Evolutionary conservation across 768 basidiomycete species (phyloP).

Genomic region (Lyophyllum shimeji): DNA sequence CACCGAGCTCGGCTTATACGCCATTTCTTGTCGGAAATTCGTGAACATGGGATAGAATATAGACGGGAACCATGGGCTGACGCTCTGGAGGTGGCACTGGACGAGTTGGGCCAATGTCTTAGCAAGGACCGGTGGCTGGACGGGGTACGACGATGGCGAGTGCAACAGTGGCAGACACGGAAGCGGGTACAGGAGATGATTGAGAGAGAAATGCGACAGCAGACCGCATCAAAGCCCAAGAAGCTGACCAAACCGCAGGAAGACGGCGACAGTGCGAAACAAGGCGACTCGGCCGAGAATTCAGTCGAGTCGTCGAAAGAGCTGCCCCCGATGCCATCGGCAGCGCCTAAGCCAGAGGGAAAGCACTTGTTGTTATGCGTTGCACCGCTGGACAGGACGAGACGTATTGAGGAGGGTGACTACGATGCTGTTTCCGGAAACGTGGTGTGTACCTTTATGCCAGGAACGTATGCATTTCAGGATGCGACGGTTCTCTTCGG

Average conservation of each 20-base stretch:
- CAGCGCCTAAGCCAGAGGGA: conserved; percentile 18
- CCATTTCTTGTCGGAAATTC: conserved; percentile 37
- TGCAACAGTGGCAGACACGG: conserved; percentile 19
- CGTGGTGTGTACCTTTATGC: conserved; percentile 45
- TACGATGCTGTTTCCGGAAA: conserved; percentile 37
- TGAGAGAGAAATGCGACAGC: conserved; percentile 21
- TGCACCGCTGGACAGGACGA: conserved; percentile 34
- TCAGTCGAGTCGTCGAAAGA: conserved; percentile 13
- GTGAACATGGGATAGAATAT: conserved; percentile 27
- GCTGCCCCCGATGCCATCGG: conserved; percentile 26
- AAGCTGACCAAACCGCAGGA: conserved; percentile 11
- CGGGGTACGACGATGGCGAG: conserved; percentile 36
- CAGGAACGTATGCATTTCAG: conserved; percentile 38
- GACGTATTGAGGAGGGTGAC: conserved; percentile 37
- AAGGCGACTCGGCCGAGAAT: conserved; percentile 13
- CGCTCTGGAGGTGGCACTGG: conserved; percentile 46
- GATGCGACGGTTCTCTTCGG: conserved; percentile 21
- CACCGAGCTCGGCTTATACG: conserved; percentile 43
- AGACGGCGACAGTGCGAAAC: neutral
- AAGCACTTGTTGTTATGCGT: conserved; percentile 56
- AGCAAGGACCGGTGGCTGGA: conserved; percentile 45
- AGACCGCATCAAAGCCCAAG: conserved; percentile 3
- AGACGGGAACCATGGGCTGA: conserved; percentile 41
- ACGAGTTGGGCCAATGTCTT: conserved; percentile 42
- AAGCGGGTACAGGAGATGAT: conserved; percentile 18